Evolutionary conservation across 805 yeast species (phyloP), one percentile per base, ranked within the genome.

Genomic region (Saccharomycopsis oosterbeekiorum): DNA sequence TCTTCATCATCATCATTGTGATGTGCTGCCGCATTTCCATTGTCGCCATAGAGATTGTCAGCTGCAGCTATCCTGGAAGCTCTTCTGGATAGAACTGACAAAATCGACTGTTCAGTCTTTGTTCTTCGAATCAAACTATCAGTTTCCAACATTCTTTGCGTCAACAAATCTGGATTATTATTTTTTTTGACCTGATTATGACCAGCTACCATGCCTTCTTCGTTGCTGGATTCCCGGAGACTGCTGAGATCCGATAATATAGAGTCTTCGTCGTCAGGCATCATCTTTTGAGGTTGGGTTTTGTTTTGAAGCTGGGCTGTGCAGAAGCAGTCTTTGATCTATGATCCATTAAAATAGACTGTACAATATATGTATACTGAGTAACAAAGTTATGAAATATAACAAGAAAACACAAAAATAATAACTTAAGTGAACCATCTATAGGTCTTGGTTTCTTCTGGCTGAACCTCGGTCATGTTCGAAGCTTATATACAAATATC

Each of bases 41-140:
- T 36, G 8, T 34, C 21, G 26, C 26, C 40, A 24, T 26, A 36
- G 12, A 12, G 34, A 39, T 37, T 21, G 17, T 55, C 58, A 37
- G 42, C 58, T 17, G 40, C 37, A 8, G 41, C 56, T 12, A 39
- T 40, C 15, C 43, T 26, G 9, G 39, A 17, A 15, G 63, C 63
- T 41, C 63, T 40, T 37, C 19, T n/a, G 14, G 63, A 61, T n/a
- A 61, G 69, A 1, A 74, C 70, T 29, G 69, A 70, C 37, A 77
- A 65, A 50, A 80, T 74, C 1, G 82, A 75, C 41, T 73, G 74
- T 50, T 77, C 69, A 1, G 83, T 78, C 24, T 71, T 70, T 8
- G 75, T 72, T 50, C 84, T 71, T 21, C 67, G 69, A 47, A 80
- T 62, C 1, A 69, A 69, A 34, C 53, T 41, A 15, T 56, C 58